These are phyloP conservation scores for Erythrophleum fordii DNA, from an alignment of 306 rosid genomes.

Conservation along the genomic window DNA sequence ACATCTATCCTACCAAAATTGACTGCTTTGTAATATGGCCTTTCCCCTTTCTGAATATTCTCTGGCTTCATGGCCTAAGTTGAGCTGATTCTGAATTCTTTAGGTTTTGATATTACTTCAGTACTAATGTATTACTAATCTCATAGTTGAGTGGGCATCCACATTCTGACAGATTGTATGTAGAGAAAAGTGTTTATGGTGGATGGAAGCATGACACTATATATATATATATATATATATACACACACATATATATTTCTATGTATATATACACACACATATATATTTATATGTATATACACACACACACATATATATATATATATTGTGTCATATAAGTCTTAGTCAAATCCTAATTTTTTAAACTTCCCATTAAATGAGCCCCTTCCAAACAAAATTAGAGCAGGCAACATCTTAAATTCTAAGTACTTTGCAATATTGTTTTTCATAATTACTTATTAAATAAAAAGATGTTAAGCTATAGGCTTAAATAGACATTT, in stretches of 20 bases:
- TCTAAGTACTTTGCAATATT: not conserved
- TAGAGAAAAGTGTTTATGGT: not conserved
- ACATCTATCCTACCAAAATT: no score
- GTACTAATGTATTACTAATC: not conserved
- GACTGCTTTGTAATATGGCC: not conserved
- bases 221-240: no score
- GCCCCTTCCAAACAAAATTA: no score
- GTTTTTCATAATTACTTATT: no score
- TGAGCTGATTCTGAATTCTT: not conserved
- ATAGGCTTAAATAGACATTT: not conserved
- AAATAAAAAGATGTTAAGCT: not conserved
- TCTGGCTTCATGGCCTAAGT: conserved; percentile 4
- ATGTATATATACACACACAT: no score
- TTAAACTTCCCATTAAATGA: no score
- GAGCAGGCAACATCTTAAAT: not conserved
- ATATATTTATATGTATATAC: no score
- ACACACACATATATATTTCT: no score
- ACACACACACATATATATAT: no score
- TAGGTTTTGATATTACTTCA: not conserved
- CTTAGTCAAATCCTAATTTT: no score
- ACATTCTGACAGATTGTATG: not conserved
- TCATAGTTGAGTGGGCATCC: not conserved
- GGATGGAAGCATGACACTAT: no score
- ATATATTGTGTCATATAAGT: no score
- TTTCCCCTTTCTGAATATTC: not conserved